Percentiles rank a stretch among this genome's conserved stretches.
Conservation (phyloP, 2,329 filamentous ascomycete genomes). For the Tolypocladium paradoxum region DNA sequence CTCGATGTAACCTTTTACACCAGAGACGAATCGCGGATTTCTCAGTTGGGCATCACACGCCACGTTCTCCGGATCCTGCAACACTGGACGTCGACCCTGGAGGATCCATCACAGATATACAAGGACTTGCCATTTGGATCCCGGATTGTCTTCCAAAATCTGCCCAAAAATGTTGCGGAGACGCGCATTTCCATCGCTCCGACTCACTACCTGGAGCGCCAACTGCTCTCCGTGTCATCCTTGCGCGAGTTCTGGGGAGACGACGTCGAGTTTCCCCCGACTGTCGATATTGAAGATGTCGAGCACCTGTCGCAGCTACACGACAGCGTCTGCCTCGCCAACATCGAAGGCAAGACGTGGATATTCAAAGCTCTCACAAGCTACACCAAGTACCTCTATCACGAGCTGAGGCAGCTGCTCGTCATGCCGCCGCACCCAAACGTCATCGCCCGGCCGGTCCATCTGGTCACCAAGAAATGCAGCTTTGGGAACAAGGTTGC, state of each 20-base stretch:
- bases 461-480: conserved; percentile 45
- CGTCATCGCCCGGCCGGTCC: conserved; percentile 38
- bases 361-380: conserved; percentile 49
- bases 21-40: conserved; percentile 36
- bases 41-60: conserved; percentile 37
- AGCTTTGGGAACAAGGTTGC: conserved; percentile 44
- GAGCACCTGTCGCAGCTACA: conserved; percentile 42
- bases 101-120: conserved; percentile 26
- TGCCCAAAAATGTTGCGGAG: conserved; percentile 35
- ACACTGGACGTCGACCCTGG: conserved; percentile 30
- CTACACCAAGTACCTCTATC: conserved; percentile 49
- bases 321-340: conserved; percentile 48
- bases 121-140: conserved; percentile 44
- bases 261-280: conserved; percentile 28
- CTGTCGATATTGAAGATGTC: conserved; percentile 39
- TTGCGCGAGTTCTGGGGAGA: conserved; percentile 34
- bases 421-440: conserved; percentile 39
- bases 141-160: conserved; percentile 40
- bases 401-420: conserved; percentile 47
- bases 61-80: conserved; percentile 46
- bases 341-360: conserved; percentile 28
- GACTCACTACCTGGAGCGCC: conserved; percentile 42
- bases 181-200: conserved; percentile 35
- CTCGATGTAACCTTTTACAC: conserved; percentile 44
- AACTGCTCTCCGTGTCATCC: conserved; percentile 32